Percentiles rank a stretch among this genome's conserved stretches.
These are phyloP conservation scores for Amanita subjunquillea DNA, from an alignment of 768 basidiomycete species.

Conservation along the genomic window DNA sequence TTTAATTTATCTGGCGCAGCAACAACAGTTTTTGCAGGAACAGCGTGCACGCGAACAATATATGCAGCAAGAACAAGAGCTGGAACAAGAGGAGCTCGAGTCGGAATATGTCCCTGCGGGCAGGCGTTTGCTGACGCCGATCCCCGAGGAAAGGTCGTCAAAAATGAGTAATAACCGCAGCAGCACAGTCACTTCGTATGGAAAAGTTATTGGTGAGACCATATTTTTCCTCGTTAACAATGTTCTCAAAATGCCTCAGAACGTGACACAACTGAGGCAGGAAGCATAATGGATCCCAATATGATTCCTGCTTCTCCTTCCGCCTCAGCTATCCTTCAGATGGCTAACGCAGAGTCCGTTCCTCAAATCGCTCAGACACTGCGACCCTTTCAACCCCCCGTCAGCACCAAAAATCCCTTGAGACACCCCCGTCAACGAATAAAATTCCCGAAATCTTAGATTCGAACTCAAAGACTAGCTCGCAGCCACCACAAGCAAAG, in stretches of 20 bases:
- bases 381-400: slow-evolving; percentile 26
- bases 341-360: slow-evolving; percentile 48
- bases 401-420: slow-evolving; percentile 31
- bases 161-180: slow-evolving; percentile 26
- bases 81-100: slow-evolving; percentile 1
- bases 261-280: background rate
- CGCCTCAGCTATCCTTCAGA: slow-evolving; percentile 48
- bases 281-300: slow-evolving; percentile 9
- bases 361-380: slow-evolving; percentile 42
- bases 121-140: slow-evolving; percentile 41
- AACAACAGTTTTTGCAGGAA: slow-evolving; percentile 32
- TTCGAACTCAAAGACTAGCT: slow-evolving; percentile 35
- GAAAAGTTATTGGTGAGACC: slow-evolving; percentile 45
- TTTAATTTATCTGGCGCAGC: slow-evolving; percentile 48
- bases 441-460: slow-evolving; percentile 49
- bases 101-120: slow-evolving; percentile 10
- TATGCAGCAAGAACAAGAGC: background rate
- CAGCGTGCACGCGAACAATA: background rate
- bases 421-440: slow-evolving; percentile 33
- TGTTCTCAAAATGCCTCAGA: background rate
- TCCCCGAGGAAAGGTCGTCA: slow-evolving; percentile 59
- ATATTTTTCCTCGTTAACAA: background rate
- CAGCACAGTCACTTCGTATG: slow-evolving; percentile 50
- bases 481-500: slow-evolving; percentile 13
- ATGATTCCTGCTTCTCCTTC: slow-evolving; percentile 42